Evolutionary conservation across 768 basidiomycete genomes (phyloP).

Genomic region (Coprinellus aureogranulatus): DNA sequence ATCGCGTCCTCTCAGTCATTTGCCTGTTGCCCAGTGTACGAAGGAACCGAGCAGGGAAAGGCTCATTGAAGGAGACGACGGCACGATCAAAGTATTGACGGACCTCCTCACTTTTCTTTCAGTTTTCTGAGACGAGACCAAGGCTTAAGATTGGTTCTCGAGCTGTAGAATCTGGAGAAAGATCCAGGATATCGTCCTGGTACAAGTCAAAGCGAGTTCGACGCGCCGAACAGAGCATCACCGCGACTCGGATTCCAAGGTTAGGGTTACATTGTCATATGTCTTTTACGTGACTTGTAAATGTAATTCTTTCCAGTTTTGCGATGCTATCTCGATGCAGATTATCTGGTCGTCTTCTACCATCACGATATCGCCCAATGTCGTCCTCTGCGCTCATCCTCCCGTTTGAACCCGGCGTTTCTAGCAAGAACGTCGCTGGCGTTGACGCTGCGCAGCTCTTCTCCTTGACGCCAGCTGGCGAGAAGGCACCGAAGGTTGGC

Average conservation of each 20-base stretch:
- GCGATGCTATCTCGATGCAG: conserved; percentile 25
- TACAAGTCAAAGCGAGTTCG: too few relatives aligned
- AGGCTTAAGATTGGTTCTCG: too few relatives aligned
- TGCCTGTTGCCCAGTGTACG: too few relatives aligned
- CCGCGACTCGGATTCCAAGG: not conserved
- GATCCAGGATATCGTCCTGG: too few relatives aligned
- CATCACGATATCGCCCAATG: conserved; percentile 34
- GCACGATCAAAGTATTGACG: too few relatives aligned
- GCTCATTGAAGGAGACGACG: too few relatives aligned
- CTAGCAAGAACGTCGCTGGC: conserved; percentile 28
- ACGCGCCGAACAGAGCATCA: too few relatives aligned
- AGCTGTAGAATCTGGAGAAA: too few relatives aligned
- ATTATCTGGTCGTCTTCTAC: conserved; percentile 20
- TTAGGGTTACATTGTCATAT: conserved; percentile 5
- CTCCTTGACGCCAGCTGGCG: conserved; percentile 45
- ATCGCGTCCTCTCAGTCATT: too few relatives aligned
- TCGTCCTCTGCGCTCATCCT: conserved; percentile 56
- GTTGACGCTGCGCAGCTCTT: conserved; percentile 52
- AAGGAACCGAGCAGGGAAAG: too few relatives aligned
- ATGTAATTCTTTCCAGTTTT: conserved; percentile 10
- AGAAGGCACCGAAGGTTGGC: conserved; percentile 58
- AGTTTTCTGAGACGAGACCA: too few relatives aligned
- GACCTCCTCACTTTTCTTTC: too few relatives aligned
- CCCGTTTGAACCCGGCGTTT: conserved; percentile 50
- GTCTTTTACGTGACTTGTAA: conserved; percentile 7